Percentiles rank a stretch among this genome's conserved stretches.
Conservation (phyloP, 1,284 basidiomycete species). For the Cutaneotrichosporon mucoides region DNA sequence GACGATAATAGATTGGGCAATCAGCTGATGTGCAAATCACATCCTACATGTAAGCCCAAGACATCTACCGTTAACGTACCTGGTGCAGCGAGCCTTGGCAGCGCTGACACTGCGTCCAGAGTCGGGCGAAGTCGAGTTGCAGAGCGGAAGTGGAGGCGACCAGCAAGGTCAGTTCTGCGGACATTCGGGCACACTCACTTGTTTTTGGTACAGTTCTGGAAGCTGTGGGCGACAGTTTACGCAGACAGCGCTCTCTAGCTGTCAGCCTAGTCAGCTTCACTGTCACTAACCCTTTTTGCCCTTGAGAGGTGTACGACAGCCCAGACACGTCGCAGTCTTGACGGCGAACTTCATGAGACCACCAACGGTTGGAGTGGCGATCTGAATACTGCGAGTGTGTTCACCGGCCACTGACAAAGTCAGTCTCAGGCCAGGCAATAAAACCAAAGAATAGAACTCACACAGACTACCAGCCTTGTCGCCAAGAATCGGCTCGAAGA, state of each 20-base stretch:
- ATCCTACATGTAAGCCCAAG: conserved; percentile 57
- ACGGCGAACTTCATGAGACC: conserved; percentile 97
- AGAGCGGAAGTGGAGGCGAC: conserved; percentile 64
- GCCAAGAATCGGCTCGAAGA: conserved; percentile 92
- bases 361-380: conserved; percentile 88
- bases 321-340: conserved; percentile 85
- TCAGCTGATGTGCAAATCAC: conserved; percentile 95
- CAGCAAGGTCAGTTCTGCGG: conserved; percentile 24
- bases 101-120: conserved; percentile 96
- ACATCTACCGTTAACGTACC: conserved; percentile 48
- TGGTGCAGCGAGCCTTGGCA: conserved; percentile 95
- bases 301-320: conserved; percentile 82
- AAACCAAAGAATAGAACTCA: conserved; percentile 65
- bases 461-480: conserved; percentile 78
- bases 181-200: conserved; percentile 52
- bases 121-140: conserved; percentile 82
- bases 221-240: conserved; percentile 81
- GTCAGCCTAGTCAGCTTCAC: conserved; percentile 7
- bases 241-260: conserved; percentile 79
- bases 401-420: conserved; percentile 72
- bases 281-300: conserved; percentile 59
- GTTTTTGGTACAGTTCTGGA: conserved; percentile 86
- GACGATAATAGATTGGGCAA: conserved; percentile 97
- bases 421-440: not conserved
- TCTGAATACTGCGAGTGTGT: conserved; percentile 86